Evolutionary conservation across 352 stramenopile genomes (phyloP).

Genomic region (Phytophthora niederhauseri): DNA sequence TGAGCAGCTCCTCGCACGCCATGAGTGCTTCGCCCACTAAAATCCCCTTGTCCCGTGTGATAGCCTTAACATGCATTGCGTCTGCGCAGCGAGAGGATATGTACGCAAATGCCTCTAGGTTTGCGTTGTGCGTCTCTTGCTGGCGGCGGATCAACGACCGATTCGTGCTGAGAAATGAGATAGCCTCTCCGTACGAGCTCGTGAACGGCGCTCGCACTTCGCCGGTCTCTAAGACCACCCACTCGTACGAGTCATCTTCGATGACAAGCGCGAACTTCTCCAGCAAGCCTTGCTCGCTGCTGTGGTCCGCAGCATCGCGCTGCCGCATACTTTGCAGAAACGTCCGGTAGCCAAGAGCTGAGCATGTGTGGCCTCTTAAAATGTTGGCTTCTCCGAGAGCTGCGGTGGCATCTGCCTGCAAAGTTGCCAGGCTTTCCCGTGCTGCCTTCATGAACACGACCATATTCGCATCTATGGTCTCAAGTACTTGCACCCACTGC

Average conservation of each 20-base stretch:
- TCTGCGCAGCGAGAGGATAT: constrained; percentile 42
- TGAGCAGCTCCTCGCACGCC: constrained; percentile 41
- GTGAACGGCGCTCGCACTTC: constrained; percentile 44
- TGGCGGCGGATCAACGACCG: constrained; percentile 37
- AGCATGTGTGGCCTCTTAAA: constrained; percentile 53
- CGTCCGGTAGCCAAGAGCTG: constrained; percentile 51
- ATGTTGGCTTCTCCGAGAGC: constrained; percentile 44
- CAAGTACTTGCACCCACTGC: constrained; percentile 69
- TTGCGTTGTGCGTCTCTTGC: constrained; percentile 24
- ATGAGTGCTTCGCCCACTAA: constrained; percentile 37
- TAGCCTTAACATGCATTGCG: constrained; percentile 35
- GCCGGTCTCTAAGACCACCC: constrained; percentile 50
- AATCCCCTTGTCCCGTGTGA: constrained; percentile 47
- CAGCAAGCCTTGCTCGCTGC: constrained; percentile 34
- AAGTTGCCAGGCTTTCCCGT: constrained; percentile 29
- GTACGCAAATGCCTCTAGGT: constrained; percentile 46
- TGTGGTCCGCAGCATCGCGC: neutral
- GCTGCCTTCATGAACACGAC: constrained; percentile 52
- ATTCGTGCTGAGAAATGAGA: constrained; percentile 30
- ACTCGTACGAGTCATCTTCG: constrained; percentile 47
- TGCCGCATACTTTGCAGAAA: constrained; percentile 55
- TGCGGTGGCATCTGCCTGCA: constrained; percentile 45
- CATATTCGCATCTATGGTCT: constrained; percentile 57
- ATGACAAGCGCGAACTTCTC: constrained; percentile 49
- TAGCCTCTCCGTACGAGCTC: constrained; percentile 32